Conservation (phyloP, 352 stramenopile genomes). For the Globisporangium viniferum region DNA sequence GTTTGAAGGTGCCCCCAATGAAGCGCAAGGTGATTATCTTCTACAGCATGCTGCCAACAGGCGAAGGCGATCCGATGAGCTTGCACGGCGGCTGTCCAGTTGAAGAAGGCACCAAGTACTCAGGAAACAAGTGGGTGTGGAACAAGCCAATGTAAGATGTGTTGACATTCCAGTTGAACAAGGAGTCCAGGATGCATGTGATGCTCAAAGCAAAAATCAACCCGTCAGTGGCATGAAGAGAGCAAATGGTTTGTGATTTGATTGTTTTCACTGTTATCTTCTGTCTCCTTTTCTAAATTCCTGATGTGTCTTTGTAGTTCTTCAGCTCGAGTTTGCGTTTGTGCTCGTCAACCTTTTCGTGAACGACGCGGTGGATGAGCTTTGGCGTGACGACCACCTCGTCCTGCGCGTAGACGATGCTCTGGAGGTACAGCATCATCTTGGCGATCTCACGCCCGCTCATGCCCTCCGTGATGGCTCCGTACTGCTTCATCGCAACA, state of each 20-base stretch:
- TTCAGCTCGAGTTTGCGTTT: slow-evolving; percentile 62
- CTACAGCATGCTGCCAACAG: slow-evolving; percentile 77
- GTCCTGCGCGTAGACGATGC: slow-evolving; percentile 74
- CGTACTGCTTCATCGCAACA: slow-evolving; percentile 43
- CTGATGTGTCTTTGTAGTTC: slow-evolving; percentile 16
- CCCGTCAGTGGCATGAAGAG: background rate
- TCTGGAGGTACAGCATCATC: slow-evolving; percentile 86
- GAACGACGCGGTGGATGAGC: slow-evolving; percentile 57
- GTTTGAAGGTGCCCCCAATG: slow-evolving; percentile 55
- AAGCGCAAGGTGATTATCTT: slow-evolving; percentile 82
- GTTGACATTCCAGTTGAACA: background rate
- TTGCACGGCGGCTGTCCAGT: slow-evolving; percentile 70
- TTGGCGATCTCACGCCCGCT: slow-evolving; percentile 86
- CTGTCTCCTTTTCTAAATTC: background rate
- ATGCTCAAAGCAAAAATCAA: background rate
- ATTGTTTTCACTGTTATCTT: background rate
- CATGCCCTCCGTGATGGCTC: slow-evolving; percentile 63
- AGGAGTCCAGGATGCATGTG: background rate
- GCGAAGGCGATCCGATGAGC: slow-evolving; percentile 56
- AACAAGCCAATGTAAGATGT: slow-evolving; percentile 49
- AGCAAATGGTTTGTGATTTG: background rate
- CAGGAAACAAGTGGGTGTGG: slow-evolving; percentile 85
- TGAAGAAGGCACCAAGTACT: slow-evolving; percentile 71
- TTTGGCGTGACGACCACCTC: slow-evolving; percentile 44
- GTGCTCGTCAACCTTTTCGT: slow-evolving; percentile 76